A percentile compares a stretch with the other conserved stretches of the same genome.
Evolutionary conservation across 2,329 filamentous ascomycete species (phyloP).

Genomic region (Aulographum hederae): DNA sequence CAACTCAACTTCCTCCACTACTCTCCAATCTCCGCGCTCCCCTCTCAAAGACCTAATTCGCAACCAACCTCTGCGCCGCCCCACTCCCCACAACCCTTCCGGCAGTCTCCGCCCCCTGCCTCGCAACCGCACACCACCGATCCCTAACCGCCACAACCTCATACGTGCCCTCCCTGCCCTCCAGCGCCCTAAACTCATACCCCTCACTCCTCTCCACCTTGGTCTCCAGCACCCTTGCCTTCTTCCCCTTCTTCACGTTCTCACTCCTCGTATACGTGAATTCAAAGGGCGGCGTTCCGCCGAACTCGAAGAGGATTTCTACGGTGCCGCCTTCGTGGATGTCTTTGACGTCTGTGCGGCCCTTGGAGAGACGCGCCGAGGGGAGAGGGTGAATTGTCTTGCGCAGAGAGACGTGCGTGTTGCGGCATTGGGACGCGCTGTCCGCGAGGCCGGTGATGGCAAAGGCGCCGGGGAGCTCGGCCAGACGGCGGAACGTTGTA

Average conservation of each 20-base stretch:
- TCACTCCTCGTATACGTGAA: conserved; percentile 88
- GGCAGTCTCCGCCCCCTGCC: conserved; percentile 29
- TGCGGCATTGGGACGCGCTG: conserved; percentile 73
- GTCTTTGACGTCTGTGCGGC: conserved; percentile 62
- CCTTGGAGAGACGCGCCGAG: conserved; percentile 75
- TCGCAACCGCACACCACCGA: conserved; percentile 75
- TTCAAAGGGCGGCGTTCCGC: conserved; percentile 88
- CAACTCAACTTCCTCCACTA: no score
- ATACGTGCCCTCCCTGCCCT: conserved; percentile 88
- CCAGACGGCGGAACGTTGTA: conserved; percentile 81
- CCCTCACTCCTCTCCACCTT: conserved; percentile 73
- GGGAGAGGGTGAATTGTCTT: conserved; percentile 86
- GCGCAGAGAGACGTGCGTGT: conserved; percentile 37
- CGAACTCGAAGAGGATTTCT: conserved; percentile 87
- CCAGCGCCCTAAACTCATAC: conserved; percentile 61
- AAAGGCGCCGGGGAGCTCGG: conserved; percentile 79
- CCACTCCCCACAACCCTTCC: no score
- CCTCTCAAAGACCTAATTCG: no score
- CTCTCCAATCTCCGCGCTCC: background rate
- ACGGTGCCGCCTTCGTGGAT: conserved; percentile 95
- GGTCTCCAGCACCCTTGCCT: conserved; percentile 68
- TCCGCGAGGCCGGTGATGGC: conserved; percentile 75
- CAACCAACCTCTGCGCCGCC: background rate
- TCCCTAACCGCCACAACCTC: conserved; percentile 96
- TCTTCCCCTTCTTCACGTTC: conserved; percentile 39